Percentiles rank a stretch among this genome's conserved stretches.
Conservation (phyloP, 2,329 filamentous ascomycete species). For the Botrytis squamosa region DNA sequence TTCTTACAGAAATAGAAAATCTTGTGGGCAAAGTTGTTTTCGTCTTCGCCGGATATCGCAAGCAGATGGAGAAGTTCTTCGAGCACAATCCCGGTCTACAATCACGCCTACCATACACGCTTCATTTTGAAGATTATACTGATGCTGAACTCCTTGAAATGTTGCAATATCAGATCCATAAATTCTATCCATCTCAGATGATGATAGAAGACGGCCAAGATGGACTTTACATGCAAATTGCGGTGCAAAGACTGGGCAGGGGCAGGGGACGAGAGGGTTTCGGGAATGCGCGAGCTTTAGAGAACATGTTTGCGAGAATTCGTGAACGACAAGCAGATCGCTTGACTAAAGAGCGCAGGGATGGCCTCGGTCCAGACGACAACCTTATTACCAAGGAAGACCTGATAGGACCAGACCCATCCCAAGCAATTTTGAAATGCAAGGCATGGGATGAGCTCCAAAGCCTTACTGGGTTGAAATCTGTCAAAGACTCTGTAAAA, state of each 20-base stretch:
- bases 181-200: slow-evolving; percentile 56
- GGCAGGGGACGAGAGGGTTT: slow-evolving; percentile 66
- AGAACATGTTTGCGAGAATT: slow-evolving; percentile 59
- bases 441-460: slow-evolving; percentile 58
- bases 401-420: slow-evolving; percentile 68
- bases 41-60: slow-evolving; percentile 70
- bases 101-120: slow-evolving; percentile 64
- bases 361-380: slow-evolving; percentile 50
- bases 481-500: slow-evolving; percentile 62
- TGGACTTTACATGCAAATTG: slow-evolving; percentile 65
- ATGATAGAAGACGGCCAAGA: slow-evolving; percentile 54
- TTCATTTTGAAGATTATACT: slow-evolving; percentile 68
- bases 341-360: slow-evolving; percentile 48
- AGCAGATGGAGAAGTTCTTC: slow-evolving; percentile 76
- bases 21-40: slow-evolving; percentile 67
- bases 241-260: slow-evolving; percentile 58
- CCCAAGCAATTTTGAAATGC: slow-evolving; percentile 50
- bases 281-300: slow-evolving; percentile 68
- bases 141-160: slow-evolving; percentile 65
- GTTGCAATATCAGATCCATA: slow-evolving; percentile 52
- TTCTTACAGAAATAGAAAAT: slow-evolving; percentile 73
- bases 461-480: slow-evolving; percentile 54
- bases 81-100: slow-evolving; percentile 69
- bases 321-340: slow-evolving; percentile 58
- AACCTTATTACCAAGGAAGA: slow-evolving; percentile 63